These are phyloP conservation scores for Diplodia mutila DNA, from an alignment of 2,329 filamentous ascomycete genomes.

Conservation along the genomic window DNA sequence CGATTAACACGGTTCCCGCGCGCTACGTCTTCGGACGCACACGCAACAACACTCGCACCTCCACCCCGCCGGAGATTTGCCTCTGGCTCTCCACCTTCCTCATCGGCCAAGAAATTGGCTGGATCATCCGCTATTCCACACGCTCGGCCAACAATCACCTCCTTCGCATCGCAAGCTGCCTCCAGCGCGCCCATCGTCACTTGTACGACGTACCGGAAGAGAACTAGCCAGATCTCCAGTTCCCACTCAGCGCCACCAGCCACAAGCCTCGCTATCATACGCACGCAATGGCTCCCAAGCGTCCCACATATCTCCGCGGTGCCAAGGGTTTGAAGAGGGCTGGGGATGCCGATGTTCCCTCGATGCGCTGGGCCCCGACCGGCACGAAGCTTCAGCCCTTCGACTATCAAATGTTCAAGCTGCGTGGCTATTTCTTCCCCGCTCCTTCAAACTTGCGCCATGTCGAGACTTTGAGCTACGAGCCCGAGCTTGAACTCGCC, in stretches of 20 bases:
- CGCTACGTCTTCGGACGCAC: no score
- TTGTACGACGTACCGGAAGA: background rate
- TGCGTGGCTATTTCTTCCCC: background rate
- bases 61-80: slow-evolving; percentile 2
- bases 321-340: slow-evolving; percentile 3
- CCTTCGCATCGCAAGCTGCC: background rate
- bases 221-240: background rate
- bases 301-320: background rate
- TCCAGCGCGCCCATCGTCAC: background rate
- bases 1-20: no score
- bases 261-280: background rate
- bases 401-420: background rate
- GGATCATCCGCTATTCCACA: background rate
- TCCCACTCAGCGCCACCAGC: background rate
- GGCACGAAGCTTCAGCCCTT: background rate
- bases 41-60: background rate
- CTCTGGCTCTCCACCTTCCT: background rate
- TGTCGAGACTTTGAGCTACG: background rate
- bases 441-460: background rate
- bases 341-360: background rate
- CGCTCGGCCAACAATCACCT: background rate
- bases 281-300: background rate
- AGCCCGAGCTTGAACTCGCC: background rate
- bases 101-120: background rate
- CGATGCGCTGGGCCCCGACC: background rate